Evolutionary conservation across 805 yeast genomes (phyloP), one percentile per base, ranked within the genome.

Genomic region (Metschnikowia similis): DNA sequence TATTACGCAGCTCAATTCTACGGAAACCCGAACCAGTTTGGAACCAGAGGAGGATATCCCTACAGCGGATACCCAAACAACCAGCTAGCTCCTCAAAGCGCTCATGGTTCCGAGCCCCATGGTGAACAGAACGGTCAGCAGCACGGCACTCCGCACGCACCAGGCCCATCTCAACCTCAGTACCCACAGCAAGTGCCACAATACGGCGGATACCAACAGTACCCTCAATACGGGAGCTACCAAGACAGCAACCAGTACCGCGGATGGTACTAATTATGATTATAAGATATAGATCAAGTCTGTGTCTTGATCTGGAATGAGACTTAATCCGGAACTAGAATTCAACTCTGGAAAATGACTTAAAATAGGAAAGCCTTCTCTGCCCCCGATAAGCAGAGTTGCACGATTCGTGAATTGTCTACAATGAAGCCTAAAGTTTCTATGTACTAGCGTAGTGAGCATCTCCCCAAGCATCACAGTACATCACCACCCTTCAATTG

Each of bases 131-230:
- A 54, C 34, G 58, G 56, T 10, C 65, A 56, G 35, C 70, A 61
- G 48, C 69, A 64, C 47, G 61, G 54, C 14, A 61, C 65, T 30
- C 65, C 61, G 31, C 66, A 55, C 28, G 39, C 50, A 5, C 52
- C 52, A 32, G 49, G 50, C 11, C 59, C 59, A 32, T 48, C 56
- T 28, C 54, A 51, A 28, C 61, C 61, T 21, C 65, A 61, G 49
- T 59, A 62, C 47, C 66, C 67, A 29, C 71, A 68, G 50, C 77
- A 72, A 59, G 63, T 66, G 50, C 76, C 76, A 28, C 76, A 72
- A 60, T 73, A 69, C 56, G 75, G 70, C 39, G 76, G 66, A n/a
- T 73, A 72, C 58, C 78, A 73, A 59, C 77, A 73, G 59, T 73
- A 72, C 61, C 76, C 77, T 10, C 78, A 73, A 60, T 73, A 72